phyloP scores from a whole-genome alignment of 2,329 filamentous ascomycete species.

The Aspergillus oerlinghausenensis region DNA sequence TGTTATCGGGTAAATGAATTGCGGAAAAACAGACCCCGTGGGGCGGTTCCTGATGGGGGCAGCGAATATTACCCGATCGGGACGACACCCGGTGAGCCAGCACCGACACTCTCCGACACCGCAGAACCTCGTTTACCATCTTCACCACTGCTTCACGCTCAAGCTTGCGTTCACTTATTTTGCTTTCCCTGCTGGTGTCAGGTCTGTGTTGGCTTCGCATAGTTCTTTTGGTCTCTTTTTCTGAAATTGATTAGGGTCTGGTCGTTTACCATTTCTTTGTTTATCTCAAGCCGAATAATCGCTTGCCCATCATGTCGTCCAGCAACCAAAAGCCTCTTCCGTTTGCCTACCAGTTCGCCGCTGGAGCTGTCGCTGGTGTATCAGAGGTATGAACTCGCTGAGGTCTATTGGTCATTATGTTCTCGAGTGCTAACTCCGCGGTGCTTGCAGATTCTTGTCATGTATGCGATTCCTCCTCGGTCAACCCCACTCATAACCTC shows the following conservation, averaged over 20 bases:
- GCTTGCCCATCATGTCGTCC: constrained; percentile 52
- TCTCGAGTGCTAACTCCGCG: constrained; percentile 12
- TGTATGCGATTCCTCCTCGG: constrained; percentile 51
- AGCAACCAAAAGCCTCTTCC: constrained; percentile 70
- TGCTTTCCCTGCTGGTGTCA: constrained; percentile 1
- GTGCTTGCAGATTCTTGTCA: constrained; percentile 68
- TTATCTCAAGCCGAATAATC: neutral
- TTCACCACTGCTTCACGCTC: constrained; percentile 1
- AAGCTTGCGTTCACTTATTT: constrained; percentile 1
- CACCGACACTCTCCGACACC: constrained; percentile 8
- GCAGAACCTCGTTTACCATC: constrained; percentile 10
- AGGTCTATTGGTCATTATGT: neutral
- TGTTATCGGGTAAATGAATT: neutral
- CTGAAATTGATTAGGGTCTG: neutral
- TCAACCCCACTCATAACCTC: neutral
- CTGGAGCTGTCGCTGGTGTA: constrained; percentile 93
- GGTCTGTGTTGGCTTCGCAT: constrained; percentile 4
- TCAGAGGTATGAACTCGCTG: constrained; percentile 68
- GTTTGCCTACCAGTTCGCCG: constrained; percentile 92
- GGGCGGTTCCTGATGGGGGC: constrained; percentile 2
- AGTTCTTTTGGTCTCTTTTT: neutral
- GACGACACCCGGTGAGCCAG: constrained; percentile 1
- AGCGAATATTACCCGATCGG: constrained; percentile 8
- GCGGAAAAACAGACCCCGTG: constrained; percentile 2
- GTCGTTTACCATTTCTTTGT: neutral